Percentiles rank a stretch among this genome's conserved stretches.
Evolutionary conservation across 345 rosid genomes (phyloP).

Genomic region (Camelina hispida): DNA sequence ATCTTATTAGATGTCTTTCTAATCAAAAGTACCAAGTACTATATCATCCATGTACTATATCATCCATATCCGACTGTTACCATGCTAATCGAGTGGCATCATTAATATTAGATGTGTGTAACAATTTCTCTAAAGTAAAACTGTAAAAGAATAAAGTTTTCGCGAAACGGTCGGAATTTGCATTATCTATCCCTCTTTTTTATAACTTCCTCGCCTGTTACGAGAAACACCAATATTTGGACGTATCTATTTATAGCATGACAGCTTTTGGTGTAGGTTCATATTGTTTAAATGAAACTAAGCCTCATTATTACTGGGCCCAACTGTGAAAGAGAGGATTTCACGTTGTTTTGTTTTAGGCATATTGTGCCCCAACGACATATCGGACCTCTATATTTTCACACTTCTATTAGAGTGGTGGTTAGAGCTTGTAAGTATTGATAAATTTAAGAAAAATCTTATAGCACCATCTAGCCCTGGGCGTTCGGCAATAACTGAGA

Average conservation of each 20-base stretch:
- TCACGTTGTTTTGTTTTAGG: too few relatives aligned
- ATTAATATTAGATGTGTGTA: not conserved
- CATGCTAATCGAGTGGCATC: too few relatives aligned
- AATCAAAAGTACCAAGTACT: too few relatives aligned
- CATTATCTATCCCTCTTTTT: not conserved
- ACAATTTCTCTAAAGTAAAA: not conserved
- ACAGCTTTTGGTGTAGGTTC: not conserved
- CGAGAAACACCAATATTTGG: conserved; percentile 31
- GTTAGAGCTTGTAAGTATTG: too few relatives aligned
- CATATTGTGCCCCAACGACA: too few relatives aligned
- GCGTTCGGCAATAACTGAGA: too few relatives aligned
- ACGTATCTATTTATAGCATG: not conserved
- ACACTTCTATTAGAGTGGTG: too few relatives aligned
- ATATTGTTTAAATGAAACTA: not conserved
- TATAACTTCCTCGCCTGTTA: not conserved
- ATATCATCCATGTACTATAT: too few relatives aligned
- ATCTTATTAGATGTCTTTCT: too few relatives aligned
- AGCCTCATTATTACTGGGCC: not conserved
- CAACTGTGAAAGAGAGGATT: too few relatives aligned
- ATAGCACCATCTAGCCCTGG: not conserved
- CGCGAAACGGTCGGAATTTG: conserved; percentile 3
- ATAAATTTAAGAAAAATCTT: too few relatives aligned
- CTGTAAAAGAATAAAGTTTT: not conserved
- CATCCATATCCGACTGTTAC: too few relatives aligned
- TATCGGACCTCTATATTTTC: not conserved